Conservation (phyloP, 257 asterid species). For the Rhazya stricta region DNA sequence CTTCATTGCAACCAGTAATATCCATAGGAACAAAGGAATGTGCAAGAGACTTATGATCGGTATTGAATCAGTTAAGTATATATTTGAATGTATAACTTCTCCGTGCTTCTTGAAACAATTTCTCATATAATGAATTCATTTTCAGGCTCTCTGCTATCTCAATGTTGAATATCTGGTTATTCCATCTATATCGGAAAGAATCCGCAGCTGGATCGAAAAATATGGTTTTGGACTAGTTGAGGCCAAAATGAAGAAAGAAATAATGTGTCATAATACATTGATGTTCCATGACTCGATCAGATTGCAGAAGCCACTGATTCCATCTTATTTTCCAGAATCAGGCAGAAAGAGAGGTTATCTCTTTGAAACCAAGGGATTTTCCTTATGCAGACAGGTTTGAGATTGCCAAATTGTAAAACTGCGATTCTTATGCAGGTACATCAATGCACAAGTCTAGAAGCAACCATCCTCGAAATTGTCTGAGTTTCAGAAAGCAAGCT, state of each 20-base stretch:
- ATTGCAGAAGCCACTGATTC: constrained; percentile 32
- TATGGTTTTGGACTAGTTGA: constrained; percentile 27
- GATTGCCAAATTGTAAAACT: background rate
- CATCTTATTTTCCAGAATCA: constrained; percentile 21
- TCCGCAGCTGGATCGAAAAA: constrained; percentile 29
- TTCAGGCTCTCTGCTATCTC: constrained; percentile 42
- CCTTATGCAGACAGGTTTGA: background rate
- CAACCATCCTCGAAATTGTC: background rate
- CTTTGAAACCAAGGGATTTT: background rate
- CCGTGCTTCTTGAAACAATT: background rate
- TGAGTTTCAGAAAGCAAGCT: background rate
- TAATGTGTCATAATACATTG: constrained; percentile 35
- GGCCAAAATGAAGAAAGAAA: constrained; percentile 26
- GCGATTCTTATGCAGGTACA: background rate
- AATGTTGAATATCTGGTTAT: constrained; percentile 45
- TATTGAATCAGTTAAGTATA: constrained; percentile 39
- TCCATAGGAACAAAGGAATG: constrained; percentile 48
- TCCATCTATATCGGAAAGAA: constrained; percentile 35
- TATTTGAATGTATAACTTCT: background rate
- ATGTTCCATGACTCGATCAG: constrained; percentile 46
- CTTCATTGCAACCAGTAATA: constrained; percentile 46
- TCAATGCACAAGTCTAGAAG: background rate
- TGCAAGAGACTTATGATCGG: constrained; percentile 45
- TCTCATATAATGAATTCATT: background rate
- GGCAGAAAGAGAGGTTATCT: constrained; percentile 5